Conservation (phyloP, 2,329 filamentous ascomycete species). For the Venturia effusa region DNA sequence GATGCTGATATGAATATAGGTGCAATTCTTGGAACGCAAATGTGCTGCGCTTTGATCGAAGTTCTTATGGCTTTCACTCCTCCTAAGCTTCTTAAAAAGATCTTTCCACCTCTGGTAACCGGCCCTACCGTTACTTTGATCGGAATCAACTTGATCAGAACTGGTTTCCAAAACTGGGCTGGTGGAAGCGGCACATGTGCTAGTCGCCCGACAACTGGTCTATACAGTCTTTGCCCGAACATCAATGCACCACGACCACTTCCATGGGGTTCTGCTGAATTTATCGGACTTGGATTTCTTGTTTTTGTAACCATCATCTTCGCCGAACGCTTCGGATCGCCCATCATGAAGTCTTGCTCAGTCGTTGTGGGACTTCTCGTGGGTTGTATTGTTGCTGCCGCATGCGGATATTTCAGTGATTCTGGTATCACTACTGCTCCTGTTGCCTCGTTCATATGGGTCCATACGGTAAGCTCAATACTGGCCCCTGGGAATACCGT, state of each 20-base stretch:
- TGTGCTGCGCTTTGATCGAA: conserved; percentile 46
- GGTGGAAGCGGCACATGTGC: conserved; percentile 55
- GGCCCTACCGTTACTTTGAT: conserved; percentile 60
- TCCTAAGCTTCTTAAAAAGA: conserved; percentile 53
- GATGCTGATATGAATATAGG: not conserved
- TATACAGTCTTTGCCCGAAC: conserved; percentile 46
- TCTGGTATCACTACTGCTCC: conserved; percentile 61
- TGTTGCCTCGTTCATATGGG: conserved; percentile 66
- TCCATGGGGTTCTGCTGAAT: conserved; percentile 68
- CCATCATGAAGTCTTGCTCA: conserved; percentile 73
- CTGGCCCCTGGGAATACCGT: too few species aligned
- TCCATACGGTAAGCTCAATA: conserved; percentile 37
- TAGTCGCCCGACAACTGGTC: conserved; percentile 34
- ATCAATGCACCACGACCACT: conserved; percentile 59
- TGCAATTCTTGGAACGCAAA: conserved; percentile 48
- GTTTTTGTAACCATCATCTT: conserved; percentile 72
- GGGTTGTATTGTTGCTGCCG: conserved; percentile 69
- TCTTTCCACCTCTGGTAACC: conserved; percentile 70
- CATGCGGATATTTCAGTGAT: conserved; percentile 68
- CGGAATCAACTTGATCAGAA: conserved; percentile 60
- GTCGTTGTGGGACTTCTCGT: conserved; percentile 65
- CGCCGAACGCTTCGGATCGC: conserved; percentile 69
- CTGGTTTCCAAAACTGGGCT: conserved; percentile 67
- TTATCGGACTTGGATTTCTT: conserved; percentile 61
- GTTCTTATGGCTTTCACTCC: conserved; percentile 65